A percentile compares a stretch with the other conserved stretches of the same genome.
Conservation (phyloP, 208 protist species). For the Leishmania major region DNA sequence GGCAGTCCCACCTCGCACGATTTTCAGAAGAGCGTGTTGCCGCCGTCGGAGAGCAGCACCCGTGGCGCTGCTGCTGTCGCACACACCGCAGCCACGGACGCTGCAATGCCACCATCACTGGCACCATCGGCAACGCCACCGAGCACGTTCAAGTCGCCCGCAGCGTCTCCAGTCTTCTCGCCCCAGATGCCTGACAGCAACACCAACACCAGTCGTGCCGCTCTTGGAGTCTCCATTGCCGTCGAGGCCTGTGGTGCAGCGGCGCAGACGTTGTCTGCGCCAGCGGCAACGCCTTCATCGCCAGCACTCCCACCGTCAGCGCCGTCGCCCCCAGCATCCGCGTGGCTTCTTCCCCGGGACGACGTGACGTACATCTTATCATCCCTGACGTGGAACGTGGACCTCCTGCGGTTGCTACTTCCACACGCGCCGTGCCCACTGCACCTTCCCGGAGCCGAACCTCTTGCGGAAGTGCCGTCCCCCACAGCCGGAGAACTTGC, state of each 20-base stretch:
- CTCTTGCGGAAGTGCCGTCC: background rate
- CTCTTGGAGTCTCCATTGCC: background rate
- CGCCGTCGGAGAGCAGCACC: background rate
- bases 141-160: background rate
- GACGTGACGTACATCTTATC: conserved; percentile 64
- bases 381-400: conserved; percentile 69
- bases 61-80: background rate
- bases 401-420: conserved; percentile 62
- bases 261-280: background rate
- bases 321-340: conserved; percentile 6
- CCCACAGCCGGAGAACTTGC: background rate
- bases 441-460: conserved; percentile 11
- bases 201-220: background rate
- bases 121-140: background rate
- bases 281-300: background rate
- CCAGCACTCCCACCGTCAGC: background rate
- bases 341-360: conserved; percentile 38
- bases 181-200: background rate
- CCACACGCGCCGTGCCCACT: conserved; percentile 51
- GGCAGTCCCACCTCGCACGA: background rate
- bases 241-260: background rate
- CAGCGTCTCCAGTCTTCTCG: background rate
- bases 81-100: background rate
- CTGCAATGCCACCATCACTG: background rate
- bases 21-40: background rate